Evolutionary conservation across 2,329 filamentous ascomycete genomes (phyloP).

Genomic region (Diaporthe citri): DNA sequence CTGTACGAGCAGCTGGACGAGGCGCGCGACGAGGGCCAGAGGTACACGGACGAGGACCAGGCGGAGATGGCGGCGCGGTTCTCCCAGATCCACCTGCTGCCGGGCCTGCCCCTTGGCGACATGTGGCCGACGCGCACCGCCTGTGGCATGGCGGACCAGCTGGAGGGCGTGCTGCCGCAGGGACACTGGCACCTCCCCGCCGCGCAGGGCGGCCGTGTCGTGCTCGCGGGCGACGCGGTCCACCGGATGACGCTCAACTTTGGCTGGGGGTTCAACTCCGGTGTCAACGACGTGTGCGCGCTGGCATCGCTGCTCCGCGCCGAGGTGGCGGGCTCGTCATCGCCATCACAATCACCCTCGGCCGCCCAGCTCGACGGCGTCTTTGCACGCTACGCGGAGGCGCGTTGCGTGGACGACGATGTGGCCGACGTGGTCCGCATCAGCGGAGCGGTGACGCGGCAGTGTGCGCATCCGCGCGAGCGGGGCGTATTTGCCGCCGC

Average conservation of each 20-base stretch:
- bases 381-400: slow-evolving; percentile 1
- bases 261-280: slow-evolving; percentile 52
- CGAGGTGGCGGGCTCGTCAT: background rate
- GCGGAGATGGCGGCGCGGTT: slow-evolving; percentile 47
- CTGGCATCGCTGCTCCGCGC: slow-evolving; percentile 47
- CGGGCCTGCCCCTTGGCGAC: slow-evolving; percentile 47
- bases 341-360: background rate
- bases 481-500: background rate
- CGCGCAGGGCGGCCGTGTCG: slow-evolving; percentile 45
- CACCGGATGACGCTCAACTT: slow-evolving; percentile 55
- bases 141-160: slow-evolving; percentile 50
- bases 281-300: slow-evolving; percentile 49
- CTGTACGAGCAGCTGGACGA: slow-evolving; percentile 48
- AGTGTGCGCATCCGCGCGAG: slow-evolving; percentile 6
- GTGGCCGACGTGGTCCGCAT: slow-evolving; percentile 11
- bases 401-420: slow-evolving; percentile 10
- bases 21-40: slow-evolving; percentile 44
- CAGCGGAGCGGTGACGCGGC: slow-evolving; percentile 6
- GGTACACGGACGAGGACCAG: slow-evolving; percentile 46
- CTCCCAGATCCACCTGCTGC: slow-evolving; percentile 44
- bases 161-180: slow-evolving; percentile 52
- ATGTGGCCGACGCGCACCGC: slow-evolving; percentile 46
- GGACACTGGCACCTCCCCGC: slow-evolving; percentile 47
- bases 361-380: background rate
- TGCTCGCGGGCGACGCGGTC: slow-evolving; percentile 52